Conservation (phyloP, 306 rosid species). For the Ammopiptanthus mongolicus region DNA sequence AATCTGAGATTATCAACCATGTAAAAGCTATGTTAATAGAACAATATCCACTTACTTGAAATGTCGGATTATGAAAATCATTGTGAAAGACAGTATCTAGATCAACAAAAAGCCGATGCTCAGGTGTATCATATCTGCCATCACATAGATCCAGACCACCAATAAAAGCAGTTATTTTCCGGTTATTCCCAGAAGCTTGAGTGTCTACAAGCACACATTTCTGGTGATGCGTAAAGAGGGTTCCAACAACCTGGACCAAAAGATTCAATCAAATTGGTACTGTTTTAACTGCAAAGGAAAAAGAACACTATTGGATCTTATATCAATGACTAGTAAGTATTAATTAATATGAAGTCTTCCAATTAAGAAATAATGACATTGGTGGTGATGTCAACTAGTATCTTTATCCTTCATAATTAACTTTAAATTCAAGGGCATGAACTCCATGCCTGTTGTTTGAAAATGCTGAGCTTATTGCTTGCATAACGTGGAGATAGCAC, state of each 20-base stretch:
- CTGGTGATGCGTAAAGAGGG: slow-evolving; percentile 79
- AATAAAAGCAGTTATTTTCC: slow-evolving; percentile 62
- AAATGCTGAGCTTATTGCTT: slow-evolving; percentile 76
- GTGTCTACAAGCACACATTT: slow-evolving; percentile 70
- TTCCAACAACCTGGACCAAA: slow-evolving; percentile 67
- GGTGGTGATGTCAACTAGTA: background rate
- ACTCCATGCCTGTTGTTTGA: slow-evolving; percentile 67
- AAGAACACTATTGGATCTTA: background rate
- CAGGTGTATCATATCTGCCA: slow-evolving; percentile 76
- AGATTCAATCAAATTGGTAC: slow-evolving; percentile 4
- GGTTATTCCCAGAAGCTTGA: slow-evolving; percentile 45
- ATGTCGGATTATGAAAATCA: slow-evolving; percentile 68
- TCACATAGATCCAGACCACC: slow-evolving; percentile 80
- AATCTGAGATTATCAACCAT: background rate
- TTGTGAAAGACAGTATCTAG: slow-evolving; percentile 45
- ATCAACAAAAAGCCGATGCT: slow-evolving; percentile 56
- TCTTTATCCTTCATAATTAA: background rate
- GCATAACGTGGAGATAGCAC: slow-evolving; percentile 78
- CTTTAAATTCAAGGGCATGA: background rate
- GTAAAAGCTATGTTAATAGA: background rate
- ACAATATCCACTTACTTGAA: slow-evolving; percentile 40
- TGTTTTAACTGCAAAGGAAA: background rate
- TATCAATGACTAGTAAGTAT: background rate
- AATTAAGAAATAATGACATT: background rate
- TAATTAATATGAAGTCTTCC: background rate